phyloP scores from a whole-genome alignment of 2,329 filamentous ascomycete genomes.

The Nemania bipapillata region DNA sequence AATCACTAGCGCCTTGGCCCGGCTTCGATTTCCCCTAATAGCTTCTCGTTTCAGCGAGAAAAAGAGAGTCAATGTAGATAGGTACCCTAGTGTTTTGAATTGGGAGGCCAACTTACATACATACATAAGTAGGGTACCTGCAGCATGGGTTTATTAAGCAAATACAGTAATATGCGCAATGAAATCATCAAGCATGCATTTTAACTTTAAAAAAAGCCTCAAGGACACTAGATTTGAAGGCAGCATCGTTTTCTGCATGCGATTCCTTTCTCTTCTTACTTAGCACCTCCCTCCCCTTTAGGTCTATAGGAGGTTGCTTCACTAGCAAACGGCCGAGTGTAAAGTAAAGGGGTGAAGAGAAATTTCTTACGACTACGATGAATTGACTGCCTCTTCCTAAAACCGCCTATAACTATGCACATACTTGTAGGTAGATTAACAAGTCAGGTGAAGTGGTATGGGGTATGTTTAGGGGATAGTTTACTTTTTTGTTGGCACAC shows the following conservation, averaged over 20 bases:
- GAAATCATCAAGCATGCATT: too few relatives aligned
- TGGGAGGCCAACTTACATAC: too few relatives aligned
- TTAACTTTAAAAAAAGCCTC: neutral
- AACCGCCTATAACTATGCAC: too few relatives aligned
- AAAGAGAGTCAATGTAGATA: neutral
- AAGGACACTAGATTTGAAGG: neutral
- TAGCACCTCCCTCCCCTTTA: neutral
- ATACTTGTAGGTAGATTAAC: too few relatives aligned
- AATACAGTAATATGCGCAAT: too few relatives aligned
- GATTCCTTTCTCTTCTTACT: neutral
- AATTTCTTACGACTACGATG: too few relatives aligned
- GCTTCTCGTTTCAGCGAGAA: neutral
- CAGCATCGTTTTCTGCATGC: neutral
- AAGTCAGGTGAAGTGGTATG: neutral
- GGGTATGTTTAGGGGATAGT: neutral
- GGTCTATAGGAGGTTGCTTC: neutral
- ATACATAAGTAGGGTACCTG: too few relatives aligned
- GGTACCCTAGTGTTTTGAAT: neutral
- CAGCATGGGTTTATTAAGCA: too few relatives aligned
- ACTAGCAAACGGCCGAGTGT: too few relatives aligned
- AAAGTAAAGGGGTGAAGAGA: too few relatives aligned
- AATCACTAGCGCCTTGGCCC: conserved; percentile 15
- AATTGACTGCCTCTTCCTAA: too few relatives aligned
- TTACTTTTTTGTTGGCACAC: too few relatives aligned
- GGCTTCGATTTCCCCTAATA: neutral